phyloP scores from a whole-genome alignment of 164 flowering plant genomes.

The Stephania japonica region DNA sequence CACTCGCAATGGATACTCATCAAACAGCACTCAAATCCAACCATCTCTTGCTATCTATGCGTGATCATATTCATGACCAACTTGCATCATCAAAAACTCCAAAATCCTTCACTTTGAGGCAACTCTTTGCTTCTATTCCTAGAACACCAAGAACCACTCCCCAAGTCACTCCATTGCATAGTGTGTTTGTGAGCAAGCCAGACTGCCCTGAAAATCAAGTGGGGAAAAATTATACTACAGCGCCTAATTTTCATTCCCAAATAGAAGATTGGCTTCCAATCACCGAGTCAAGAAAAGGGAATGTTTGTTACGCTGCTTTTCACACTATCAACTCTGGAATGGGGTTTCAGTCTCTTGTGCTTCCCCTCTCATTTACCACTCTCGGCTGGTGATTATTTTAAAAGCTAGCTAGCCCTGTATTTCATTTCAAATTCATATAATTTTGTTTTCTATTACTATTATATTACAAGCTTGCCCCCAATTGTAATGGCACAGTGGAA shows the following conservation, averaged over 20 bases:
- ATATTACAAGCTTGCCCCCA: no score
- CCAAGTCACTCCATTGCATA: neutral
- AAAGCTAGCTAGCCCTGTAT: neutral
- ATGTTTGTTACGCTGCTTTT: conserved; percentile 55
- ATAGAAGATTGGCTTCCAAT: conserved; percentile 64
- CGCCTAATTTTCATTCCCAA: no score
- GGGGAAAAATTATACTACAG: neutral
- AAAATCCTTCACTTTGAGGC: neutral
- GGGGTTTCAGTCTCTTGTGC: conserved; percentile 72
- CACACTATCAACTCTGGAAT: conserved; percentile 66
- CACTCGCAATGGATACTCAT: neutral
- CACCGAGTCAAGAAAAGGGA: conserved; percentile 80
- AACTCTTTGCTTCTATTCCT: neutral
- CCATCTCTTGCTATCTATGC: neutral
- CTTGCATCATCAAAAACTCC: neutral
- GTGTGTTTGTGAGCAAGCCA: neutral
- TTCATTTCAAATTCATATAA: neutral
- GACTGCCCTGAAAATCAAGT: neutral
- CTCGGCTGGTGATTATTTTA: conserved; percentile 61
- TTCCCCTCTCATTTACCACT: conserved; percentile 62
- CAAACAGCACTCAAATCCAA: neutral
- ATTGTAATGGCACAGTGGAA: neutral
- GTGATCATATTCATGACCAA: neutral
- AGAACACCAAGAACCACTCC: neutral
- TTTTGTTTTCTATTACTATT: no score